phyloP scores from a whole-genome alignment of 495 filamentous ascomycete genomes.

The Penicillium canescens region DNA sequence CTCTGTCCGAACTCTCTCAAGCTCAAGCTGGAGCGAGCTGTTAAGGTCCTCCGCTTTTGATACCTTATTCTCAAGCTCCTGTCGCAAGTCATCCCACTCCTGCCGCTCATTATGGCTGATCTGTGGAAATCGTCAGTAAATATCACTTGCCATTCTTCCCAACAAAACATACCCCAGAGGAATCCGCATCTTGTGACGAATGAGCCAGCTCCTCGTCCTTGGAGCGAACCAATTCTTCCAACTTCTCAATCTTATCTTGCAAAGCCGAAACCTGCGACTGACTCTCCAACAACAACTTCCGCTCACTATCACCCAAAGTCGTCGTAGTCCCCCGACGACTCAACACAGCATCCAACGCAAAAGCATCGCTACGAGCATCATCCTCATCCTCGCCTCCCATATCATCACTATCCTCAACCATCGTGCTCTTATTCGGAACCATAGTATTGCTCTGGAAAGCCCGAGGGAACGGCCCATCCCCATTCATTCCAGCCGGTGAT shows the following conservation, averaged over 20 bases:
- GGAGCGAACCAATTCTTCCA: conserved; percentile 61
- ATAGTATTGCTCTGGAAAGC: conserved; percentile 95
- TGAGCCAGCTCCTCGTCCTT: conserved; percentile 59
- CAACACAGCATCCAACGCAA: conserved; percentile 56
- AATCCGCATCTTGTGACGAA: conserved; percentile 28
- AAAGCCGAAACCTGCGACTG: conserved; percentile 74
- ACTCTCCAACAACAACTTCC: conserved; percentile 72
- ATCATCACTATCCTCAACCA: conserved; percentile 96
- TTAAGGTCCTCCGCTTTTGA: conserved; percentile 75
- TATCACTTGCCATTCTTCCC: no score
- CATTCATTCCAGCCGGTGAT: conserved; percentile 42
- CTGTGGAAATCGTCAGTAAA: no score
- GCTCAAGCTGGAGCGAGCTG: conserved; percentile 70
- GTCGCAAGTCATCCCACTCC: conserved; percentile 73
- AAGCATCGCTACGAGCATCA: conserved; percentile 64
- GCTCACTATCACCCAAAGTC: conserved; percentile 60
- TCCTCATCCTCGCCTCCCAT: conserved; percentile 59
- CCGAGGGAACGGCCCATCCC: conserved; percentile 71
- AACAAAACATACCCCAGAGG: conserved; percentile 9
- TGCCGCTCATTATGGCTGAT: conserved; percentile 50
- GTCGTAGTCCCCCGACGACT: conserved; percentile 59
- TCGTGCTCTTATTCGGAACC: conserved; percentile 94
- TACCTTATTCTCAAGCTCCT: conserved; percentile 77
- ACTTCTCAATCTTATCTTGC: conserved; percentile 67
- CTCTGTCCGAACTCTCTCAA: conserved; percentile 69